These are phyloP conservation scores for Myriosclerotinia scirpicola DNA, from an alignment of 2,329 filamentous ascomycete species.

Conservation along the genomic window DNA sequence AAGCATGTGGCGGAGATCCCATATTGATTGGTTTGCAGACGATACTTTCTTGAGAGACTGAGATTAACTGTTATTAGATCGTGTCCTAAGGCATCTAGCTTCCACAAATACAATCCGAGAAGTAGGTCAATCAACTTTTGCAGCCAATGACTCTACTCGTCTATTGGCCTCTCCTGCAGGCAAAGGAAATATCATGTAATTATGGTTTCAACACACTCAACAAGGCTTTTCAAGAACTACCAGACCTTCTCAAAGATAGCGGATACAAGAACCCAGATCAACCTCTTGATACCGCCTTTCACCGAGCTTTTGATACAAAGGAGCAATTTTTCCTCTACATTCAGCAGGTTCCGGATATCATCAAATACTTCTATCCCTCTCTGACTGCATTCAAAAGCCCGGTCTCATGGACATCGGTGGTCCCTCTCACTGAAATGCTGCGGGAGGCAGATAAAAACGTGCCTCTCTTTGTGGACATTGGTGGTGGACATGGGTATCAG, in stretches of 20 bases:
- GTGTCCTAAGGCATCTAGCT: conserved; percentile 2
- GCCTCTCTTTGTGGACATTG: conserved; percentile 45
- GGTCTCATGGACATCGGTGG: not conserved
- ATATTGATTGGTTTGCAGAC: not conserved
- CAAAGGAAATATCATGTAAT: conserved; percentile 2
- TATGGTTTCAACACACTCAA: conserved; percentile 10
- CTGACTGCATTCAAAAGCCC: conserved; percentile 14
- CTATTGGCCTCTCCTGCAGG: not conserved
- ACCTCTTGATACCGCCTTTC: not conserved
- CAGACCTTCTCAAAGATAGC: not conserved
- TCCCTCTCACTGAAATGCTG: conserved; percentile 3
- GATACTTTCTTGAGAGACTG: not conserved
- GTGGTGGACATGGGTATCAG: conserved; percentile 45
- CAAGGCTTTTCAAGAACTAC: not conserved
- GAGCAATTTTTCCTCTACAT: not conserved
- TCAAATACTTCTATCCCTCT: not conserved
- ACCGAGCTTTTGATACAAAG: conserved; percentile 6
- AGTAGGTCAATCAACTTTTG: not conserved
- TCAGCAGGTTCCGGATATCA: not conserved
- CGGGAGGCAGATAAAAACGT: not conserved
- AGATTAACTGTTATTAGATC: conserved; percentile 5
- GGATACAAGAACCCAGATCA: not conserved
- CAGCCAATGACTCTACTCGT: conserved; percentile 4
- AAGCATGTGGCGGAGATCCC: not conserved
- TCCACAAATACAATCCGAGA: not conserved